Conservation (phyloP, 257 asterid species). For the Solanum ossicruentum region DNA sequence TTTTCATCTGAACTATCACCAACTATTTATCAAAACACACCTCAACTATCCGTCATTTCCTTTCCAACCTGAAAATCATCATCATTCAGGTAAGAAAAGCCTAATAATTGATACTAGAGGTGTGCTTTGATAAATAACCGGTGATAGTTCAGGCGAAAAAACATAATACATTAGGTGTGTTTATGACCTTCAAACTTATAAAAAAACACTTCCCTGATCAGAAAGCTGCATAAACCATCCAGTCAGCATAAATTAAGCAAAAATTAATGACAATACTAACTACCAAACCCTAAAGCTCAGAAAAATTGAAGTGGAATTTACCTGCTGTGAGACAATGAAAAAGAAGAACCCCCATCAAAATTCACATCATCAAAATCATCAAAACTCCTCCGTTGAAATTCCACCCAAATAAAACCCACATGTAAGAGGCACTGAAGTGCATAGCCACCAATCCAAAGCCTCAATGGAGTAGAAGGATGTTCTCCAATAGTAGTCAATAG, state of each 20-base stretch:
- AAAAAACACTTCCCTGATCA: neutral
- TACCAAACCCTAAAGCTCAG: neutral
- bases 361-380: slow-evolving; percentile 14
- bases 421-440: slow-evolving; percentile 78
- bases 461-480: slow-evolving; percentile 59
- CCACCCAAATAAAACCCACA: slow-evolving; percentile 57
- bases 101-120: no score
- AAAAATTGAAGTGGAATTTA: neutral
- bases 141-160: neutral
- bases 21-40: neutral
- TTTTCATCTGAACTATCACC: neutral
- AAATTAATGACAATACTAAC: neutral
- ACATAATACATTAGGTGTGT: no score
- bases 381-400: slow-evolving; percentile 29
- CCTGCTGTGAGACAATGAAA: slow-evolving; percentile 45
- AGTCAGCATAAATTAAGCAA: neutral
- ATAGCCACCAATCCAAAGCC: slow-evolving; percentile 78
- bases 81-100: no score
- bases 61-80: no score
- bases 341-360: slow-evolving; percentile 14
- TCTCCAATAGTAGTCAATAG: slow-evolving; percentile 42
- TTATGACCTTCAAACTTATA: no score
- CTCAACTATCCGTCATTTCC: neutral
- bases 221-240: neutral
- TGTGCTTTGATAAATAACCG: no score